Conservation (phyloP, 768 basidiomycete genomes). For the Kwoniella europaea region DNA sequence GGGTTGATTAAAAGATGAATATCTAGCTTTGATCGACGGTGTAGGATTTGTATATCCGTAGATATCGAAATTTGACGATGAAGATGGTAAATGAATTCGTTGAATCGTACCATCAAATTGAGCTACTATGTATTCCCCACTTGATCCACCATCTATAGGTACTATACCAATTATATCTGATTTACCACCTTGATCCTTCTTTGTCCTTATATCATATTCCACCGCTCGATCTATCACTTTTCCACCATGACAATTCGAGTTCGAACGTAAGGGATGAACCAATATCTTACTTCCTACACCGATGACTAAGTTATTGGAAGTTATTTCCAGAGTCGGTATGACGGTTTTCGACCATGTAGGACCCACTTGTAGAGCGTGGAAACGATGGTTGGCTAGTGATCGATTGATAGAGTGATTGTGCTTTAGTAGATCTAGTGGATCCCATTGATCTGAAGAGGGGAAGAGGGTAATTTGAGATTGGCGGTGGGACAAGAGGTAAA, state of each 20-base stretch:
- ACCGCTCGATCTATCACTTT: slow-evolving; percentile 27
- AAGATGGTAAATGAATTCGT: slow-evolving; percentile 12
- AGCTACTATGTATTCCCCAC: slow-evolving; percentile 27
- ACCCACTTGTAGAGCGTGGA: slow-evolving; percentile 46
- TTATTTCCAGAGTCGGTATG: slow-evolving; percentile 41
- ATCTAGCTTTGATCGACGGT: slow-evolving; percentile 34
- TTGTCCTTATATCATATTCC: slow-evolving; percentile 33
- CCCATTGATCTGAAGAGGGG: slow-evolving; percentile 27
- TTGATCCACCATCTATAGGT: not conserved
- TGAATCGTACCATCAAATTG: slow-evolving; percentile 50
- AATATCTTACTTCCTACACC: slow-evolving; percentile 42
- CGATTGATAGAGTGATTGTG: slow-evolving; percentile 26
- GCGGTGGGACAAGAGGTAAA: slow-evolving; percentile 36
- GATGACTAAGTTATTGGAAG: slow-evolving; percentile 29
- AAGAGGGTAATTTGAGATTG: slow-evolving; percentile 30
- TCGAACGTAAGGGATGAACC: slow-evolving; percentile 34
- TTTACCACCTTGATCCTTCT: slow-evolving; percentile 26
- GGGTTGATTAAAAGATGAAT: slow-evolving; percentile 3
- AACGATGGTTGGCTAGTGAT: slow-evolving; percentile 19
- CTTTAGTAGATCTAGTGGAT: slow-evolving; percentile 22
- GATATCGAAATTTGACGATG: not conserved
- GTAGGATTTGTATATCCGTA: not conserved
- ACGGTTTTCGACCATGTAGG: slow-evolving; percentile 39
- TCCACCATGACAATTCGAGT: not conserved
- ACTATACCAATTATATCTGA: slow-evolving; percentile 46